Evolutionary conservation across 1,284 basidiomycete genomes (phyloP).

Genomic region (Trametes sp.): DNA sequence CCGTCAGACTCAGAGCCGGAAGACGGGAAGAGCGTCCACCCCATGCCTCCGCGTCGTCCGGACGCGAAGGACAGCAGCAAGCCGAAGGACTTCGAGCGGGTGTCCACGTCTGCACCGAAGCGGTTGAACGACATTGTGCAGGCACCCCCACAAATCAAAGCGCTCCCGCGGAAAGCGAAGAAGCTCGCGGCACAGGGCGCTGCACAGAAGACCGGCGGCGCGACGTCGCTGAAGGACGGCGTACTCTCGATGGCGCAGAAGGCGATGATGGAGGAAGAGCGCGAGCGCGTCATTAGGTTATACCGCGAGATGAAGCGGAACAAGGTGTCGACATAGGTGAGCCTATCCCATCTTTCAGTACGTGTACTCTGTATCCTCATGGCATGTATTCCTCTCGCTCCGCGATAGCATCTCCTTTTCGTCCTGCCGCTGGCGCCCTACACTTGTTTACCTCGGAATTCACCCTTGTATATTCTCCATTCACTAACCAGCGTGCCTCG

Average conservation of each 20-base stretch:
- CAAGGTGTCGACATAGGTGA: conserved; percentile 14
- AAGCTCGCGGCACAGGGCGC: conserved; percentile 26
- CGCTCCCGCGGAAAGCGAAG: conserved; percentile 50
- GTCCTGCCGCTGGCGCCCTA: too few relatives aligned
- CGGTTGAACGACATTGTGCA: conserved; percentile 75
- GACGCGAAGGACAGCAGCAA: conserved; percentile 39
- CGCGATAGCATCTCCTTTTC: too few relatives aligned
- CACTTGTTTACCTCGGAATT: too few relatives aligned
- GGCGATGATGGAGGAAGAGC: conserved; percentile 76
- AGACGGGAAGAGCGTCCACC: background rate
- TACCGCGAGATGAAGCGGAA: conserved; percentile 74
- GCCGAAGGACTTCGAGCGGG: conserved; percentile 62
- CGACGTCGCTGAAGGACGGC: conserved; percentile 45
- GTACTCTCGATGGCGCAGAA: conserved; percentile 78
- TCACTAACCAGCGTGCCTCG: too few relatives aligned
- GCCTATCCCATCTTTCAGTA: too few relatives aligned
- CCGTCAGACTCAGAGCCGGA: conserved; percentile 22
- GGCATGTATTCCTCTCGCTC: too few relatives aligned
- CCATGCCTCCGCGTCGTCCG: conserved; percentile 4
- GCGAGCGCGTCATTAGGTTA: conserved; percentile 68
- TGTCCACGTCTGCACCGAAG: conserved; percentile 63
- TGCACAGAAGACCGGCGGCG: conserved; percentile 24
- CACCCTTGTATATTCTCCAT: too few relatives aligned
- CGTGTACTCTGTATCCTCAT: background rate
- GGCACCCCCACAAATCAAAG: conserved; percentile 64